Base-by-base conservation (phyloP, 2,329 filamentous ascomycete species). In the Fusarium keratoplasticum region DNA sequence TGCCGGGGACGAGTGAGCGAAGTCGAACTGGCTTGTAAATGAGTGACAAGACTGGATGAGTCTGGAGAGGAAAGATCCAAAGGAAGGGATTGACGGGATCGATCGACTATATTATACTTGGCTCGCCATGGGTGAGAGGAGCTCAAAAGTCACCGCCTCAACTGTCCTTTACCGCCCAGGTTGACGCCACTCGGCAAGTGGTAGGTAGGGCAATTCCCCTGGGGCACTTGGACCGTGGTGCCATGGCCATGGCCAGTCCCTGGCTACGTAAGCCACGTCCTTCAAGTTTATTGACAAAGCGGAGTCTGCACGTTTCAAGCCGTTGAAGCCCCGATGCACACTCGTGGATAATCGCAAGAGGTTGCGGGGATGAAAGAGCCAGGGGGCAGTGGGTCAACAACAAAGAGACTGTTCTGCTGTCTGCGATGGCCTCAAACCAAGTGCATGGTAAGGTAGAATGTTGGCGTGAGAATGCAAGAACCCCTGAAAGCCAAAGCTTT, bases 31-130 rank as follows among this genome's bases (percentile, higher is more conserved):
- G 61, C 29, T 62, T 62, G 60, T 52, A 52, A 74, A 74, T 44
- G 71, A 74, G 40, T 74, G 72, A 57, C 57, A 74, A 73, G 71
- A 74, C 66, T 55, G 33, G 55, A 66, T 64, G 71, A 72, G 72
- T 67, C 65, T 74, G 65, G n/a, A 57, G 72, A 68, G 57, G 31
- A 50, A 64, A 55, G 36, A 57, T 18, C n/a, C 7, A 31, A 42
- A 59, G 7, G 57, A 47, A 58, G 29, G 35, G 61, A 9, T 54
- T 25, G 61, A 63, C 18, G 33, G 61, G 61, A 54, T 36, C 54
- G 59, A 74, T 59, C 67, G 71, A 72, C 62, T 74, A 70, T 74
- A 70, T 72, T 74, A 74, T 74, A 74, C 47, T 52, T 31, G 47
- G 47, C 42, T 27, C 42, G 18, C 27, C 25, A 52, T 31, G 47